Evolutionary conservation across 2,329 filamentous ascomycete species (phyloP).

Genomic region (Stemphylium beticola): DNA sequence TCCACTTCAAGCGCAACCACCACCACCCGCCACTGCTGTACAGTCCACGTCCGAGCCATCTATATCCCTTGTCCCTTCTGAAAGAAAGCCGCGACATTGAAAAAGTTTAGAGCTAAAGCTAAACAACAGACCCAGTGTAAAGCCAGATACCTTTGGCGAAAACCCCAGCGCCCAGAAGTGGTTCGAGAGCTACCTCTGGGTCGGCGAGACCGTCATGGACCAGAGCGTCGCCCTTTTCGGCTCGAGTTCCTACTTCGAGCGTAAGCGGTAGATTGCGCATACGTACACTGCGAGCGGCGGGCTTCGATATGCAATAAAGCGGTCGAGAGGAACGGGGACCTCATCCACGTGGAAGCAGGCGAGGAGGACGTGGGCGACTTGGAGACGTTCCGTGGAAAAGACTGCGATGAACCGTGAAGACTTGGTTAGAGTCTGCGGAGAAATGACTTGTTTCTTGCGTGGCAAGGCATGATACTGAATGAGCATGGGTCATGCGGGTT

Average conservation of each 20-base stretch:
- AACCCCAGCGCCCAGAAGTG: conserved; percentile 84
- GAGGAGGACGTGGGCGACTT: background rate
- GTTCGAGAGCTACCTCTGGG: conserved; percentile 91
- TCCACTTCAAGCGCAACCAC: background rate
- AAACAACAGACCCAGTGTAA: conserved; percentile 73
- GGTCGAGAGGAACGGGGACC: background rate
- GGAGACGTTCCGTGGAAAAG: background rate
- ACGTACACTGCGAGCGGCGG: background rate
- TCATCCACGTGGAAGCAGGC: background rate
- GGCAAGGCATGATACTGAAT: background rate
- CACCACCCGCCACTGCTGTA: conserved; percentile 1
- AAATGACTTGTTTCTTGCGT: background rate
- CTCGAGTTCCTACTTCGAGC: conserved; percentile 87
- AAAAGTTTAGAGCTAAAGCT: conserved; percentile 24
- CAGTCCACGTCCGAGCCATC: conserved; percentile 4
- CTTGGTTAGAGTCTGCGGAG: background rate
- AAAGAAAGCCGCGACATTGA: background rate
- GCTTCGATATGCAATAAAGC: background rate
- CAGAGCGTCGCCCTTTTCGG: conserved; percentile 92
- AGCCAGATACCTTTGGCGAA: conserved; percentile 82
- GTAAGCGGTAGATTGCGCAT: conserved; percentile 63
- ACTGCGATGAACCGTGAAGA: background rate
- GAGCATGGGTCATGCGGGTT: background rate
- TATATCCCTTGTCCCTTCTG: background rate
- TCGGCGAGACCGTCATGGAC: conserved; percentile 98